Percentiles rank a stretch among this genome's conserved stretches.
phyloP scores from a whole-genome alignment of 306 rosid genomes.

The Senna tora region DNA sequence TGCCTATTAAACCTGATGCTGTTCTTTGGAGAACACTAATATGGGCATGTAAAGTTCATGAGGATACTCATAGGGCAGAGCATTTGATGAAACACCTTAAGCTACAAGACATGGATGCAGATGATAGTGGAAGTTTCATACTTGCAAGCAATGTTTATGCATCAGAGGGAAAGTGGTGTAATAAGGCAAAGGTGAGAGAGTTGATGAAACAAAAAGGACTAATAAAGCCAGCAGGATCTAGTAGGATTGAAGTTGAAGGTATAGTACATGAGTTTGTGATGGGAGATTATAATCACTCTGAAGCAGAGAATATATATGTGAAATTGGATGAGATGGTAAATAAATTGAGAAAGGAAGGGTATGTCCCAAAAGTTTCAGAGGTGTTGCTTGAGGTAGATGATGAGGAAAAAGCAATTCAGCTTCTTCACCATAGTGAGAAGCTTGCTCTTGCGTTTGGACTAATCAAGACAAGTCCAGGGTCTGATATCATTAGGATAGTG shows the following conservation, averaged over 20 bases:
- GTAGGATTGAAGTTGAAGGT: conserved; percentile 62
- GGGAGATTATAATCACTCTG: conserved; percentile 55
- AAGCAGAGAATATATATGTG: conserved; percentile 42
- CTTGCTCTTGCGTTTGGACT: conserved; percentile 52
- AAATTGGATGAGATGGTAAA: conserved; percentile 41
- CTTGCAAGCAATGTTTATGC: conserved; percentile 64
- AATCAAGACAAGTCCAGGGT: not conserved
- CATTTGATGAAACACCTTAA: conserved; percentile 48
- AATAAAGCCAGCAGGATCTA: conserved; percentile 58
- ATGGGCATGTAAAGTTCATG: conserved; percentile 56
- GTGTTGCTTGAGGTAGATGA: conserved; percentile 48
- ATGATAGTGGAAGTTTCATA: conserved; percentile 60
- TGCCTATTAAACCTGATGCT: conserved; percentile 58
- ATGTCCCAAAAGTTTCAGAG: conserved; percentile 44
- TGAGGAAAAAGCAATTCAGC: conserved; percentile 41
- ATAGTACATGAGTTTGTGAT: conserved; percentile 54
- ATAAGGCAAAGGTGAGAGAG: conserved; percentile 57
- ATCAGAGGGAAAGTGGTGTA: conserved; percentile 53
- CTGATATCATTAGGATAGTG: conserved; percentile 37
- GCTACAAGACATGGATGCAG: conserved; percentile 35
- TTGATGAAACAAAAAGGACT: conserved; percentile 54
- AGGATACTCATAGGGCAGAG: conserved; percentile 45
- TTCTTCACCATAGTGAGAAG: conserved; percentile 52
- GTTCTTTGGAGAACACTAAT: conserved; percentile 61
- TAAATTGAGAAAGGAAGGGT: conserved; percentile 37